Base-by-base conservation (phyloP, 75 land plant species). In the Selaginella moellendorffii region DNA sequence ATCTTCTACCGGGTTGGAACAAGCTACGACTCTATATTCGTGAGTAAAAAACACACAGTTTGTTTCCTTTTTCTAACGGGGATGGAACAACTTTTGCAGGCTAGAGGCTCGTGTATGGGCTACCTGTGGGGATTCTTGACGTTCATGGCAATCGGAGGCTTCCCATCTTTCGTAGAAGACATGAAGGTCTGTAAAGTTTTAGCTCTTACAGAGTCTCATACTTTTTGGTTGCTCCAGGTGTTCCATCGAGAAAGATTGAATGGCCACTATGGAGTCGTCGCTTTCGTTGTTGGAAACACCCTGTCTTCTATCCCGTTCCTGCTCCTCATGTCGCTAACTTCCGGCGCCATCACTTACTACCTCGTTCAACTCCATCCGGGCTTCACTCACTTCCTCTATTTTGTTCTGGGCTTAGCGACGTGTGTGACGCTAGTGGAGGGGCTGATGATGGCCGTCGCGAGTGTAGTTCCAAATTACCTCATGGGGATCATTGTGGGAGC, bases 401-500 rank as follows among this genome's bases (percentile, higher is more conserved):
- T 29, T 14, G 65, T 20, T 29, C 21, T 63, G 28, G 29, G 12
- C 2, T 29, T 63, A 28, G 20, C 20, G 22, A 28, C 20, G 1
- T 28, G 65, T 29, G 8, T 63, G 28, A 14, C 2, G 8, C 21
- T 5, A 5, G 36, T 8, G n/a, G 21, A 29, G 17, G 36, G 31
- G n/a, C 8, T 56, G 59, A 56, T 56, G 59, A 56, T 56, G 59
- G 59, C 24, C 5, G 24, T 56, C 24, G 59, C 59, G n/a, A 56
- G 59, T 56, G 24, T 56, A 0, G 82, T 83, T 17, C 85, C 83
- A 20, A 74, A 83, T 61, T 86, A 73, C 68, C 75, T 83, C 12
- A 76, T 81, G 82, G 90, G 90, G 23, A 79, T 86, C 62, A 75
- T 86, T 52, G 75, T 75, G 0, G 86, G 83, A 0, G 83, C 90